These are phyloP conservation scores for Rosa rugosa DNA, from an alignment of 306 rosid genomes.

Conservation along the genomic window DNA sequence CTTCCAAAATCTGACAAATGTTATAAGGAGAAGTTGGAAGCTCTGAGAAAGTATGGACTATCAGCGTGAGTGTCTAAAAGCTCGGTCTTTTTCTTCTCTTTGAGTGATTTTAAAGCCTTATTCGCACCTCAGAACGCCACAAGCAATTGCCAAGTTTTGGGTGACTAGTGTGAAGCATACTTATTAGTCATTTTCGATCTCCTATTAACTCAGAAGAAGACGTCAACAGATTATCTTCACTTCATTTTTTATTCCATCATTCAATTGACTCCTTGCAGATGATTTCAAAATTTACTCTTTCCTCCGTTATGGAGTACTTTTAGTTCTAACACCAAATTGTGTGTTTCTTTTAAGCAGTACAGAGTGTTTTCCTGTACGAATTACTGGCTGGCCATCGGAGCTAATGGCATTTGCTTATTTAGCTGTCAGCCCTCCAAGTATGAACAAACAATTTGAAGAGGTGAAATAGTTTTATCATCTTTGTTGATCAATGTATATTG, in stretches of 20 bases:
- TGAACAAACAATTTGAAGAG: slow-evolving; percentile 79
- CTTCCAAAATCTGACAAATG: slow-evolving; percentile 70
- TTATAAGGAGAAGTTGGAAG: slow-evolving; percentile 68
- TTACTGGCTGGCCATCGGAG: slow-evolving; percentile 95
- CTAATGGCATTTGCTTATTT: slow-evolving; percentile 92
- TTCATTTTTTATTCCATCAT: not conserved
- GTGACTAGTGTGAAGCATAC: not conserved
- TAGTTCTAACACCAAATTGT: not conserved
- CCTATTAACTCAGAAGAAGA: not conserved
- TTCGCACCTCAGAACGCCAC: not conserved
- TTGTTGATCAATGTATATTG: slow-evolving; percentile 5
- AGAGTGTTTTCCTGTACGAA: slow-evolving; percentile 81
- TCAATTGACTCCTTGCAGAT: not conserved
- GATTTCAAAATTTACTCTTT: not conserved
- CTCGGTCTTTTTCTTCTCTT: not conserved
- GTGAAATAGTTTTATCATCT: slow-evolving; percentile 35
- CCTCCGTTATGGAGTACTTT: not conserved
- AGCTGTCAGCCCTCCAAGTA: slow-evolving; percentile 82
- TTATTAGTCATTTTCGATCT: not conserved
- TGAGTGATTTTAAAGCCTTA: not conserved
- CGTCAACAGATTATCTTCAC: not conserved
- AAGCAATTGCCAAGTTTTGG: not conserved
- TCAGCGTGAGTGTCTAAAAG: slow-evolving; percentile 53
- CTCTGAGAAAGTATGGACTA: slow-evolving; percentile 63
- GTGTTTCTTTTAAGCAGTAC: slow-evolving; percentile 46